Percentiles rank a stretch among this genome's conserved stretches.
These are phyloP conservation scores for Phalaenopsis equestris DNA, from an alignment of 106 monocot species.

Conservation along the genomic window DNA sequence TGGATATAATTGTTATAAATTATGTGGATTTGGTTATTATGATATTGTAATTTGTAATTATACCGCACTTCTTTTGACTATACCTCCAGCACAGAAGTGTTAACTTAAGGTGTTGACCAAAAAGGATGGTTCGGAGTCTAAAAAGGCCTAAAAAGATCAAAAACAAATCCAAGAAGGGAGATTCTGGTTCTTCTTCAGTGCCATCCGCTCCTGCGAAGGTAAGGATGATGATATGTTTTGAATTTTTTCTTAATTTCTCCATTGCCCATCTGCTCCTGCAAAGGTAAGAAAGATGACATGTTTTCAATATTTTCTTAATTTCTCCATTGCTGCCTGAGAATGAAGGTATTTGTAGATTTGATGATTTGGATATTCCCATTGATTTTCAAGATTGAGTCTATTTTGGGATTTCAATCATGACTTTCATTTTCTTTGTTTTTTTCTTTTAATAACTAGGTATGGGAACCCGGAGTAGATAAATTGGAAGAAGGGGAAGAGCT, in stretches of 20 bases:
- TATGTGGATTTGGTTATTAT: no score
- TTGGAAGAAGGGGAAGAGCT: conserved; percentile 98
- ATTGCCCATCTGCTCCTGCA: not conserved
- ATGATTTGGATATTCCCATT: not conserved
- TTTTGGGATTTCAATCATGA: not conserved
- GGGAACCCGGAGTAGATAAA: conserved; percentile 88
- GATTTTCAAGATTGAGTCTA: not conserved
- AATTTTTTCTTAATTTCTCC: not conserved
- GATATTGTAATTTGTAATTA: no score
- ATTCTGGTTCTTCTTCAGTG: conserved; percentile 42
- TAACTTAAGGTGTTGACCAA: not conserved
- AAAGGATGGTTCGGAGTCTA: conserved; percentile 67
- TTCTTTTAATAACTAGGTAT: conserved; percentile 43
- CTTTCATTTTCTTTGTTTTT: not conserved
- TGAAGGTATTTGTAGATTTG: not conserved
- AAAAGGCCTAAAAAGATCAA: conserved; percentile 68
- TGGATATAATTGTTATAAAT: no score
- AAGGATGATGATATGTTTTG: not conserved
- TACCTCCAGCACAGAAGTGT: not conserved
- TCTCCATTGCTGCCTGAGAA: not conserved
- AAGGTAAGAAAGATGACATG: no score
- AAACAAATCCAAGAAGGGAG: conserved; percentile 46
- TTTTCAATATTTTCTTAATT: no score
- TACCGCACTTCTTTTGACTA: not conserved
- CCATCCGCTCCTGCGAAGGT: conserved; percentile 68